Conservation (phyloP, 2,329 filamentous ascomycete genomes). For the Microsporum audouinii region DNA sequence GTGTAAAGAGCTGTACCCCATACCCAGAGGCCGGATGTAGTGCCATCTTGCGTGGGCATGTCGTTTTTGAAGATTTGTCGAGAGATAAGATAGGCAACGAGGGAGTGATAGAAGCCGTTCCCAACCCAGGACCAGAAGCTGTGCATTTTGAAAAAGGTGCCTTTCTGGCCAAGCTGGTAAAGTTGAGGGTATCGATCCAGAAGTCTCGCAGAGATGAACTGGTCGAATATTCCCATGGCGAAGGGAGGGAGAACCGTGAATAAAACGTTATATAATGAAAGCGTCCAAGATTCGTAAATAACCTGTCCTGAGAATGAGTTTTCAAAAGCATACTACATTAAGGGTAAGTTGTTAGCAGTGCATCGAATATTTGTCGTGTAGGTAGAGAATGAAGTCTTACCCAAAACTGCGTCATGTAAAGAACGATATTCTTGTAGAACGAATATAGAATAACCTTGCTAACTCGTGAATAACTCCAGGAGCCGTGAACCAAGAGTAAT, state of each 20-base stretch:
- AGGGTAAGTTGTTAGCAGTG: constrained; percentile 18
- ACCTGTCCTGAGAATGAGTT: constrained; percentile 96
- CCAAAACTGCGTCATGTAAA: constrained; percentile 99
- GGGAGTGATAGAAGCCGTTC: constrained; percentile 91
- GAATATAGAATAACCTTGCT: constrained; percentile 96
- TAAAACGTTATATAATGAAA: constrained; percentile 99
- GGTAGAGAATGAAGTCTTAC: constrained; percentile 40
- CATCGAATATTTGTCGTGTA: neutral
- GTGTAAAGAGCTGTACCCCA: constrained; percentile 96
- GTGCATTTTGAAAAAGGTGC: constrained; percentile 83
- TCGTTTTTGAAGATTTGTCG: constrained; percentile 74
- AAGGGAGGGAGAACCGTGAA: constrained; percentile 91
- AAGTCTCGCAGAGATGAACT: constrained; percentile 88
- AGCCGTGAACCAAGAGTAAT: constrained; percentile 83
- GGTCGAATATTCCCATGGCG: constrained; percentile 90
- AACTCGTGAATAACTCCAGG: constrained; percentile 95
- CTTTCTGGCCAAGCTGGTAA: constrained; percentile 84
- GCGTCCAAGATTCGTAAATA: constrained; percentile 97
- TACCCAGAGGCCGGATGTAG: constrained; percentile 85
- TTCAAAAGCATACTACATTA: constrained; percentile 75
- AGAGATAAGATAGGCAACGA: constrained; percentile 79
- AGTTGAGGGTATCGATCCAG: constrained; percentile 93
- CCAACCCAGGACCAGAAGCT: constrained; percentile 87
- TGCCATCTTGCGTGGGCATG: constrained; percentile 65
- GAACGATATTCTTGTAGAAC: constrained; percentile 97